Evolutionary conservation across 805 yeast species (phyloP).

Genomic region (Candida corydali): DNA sequence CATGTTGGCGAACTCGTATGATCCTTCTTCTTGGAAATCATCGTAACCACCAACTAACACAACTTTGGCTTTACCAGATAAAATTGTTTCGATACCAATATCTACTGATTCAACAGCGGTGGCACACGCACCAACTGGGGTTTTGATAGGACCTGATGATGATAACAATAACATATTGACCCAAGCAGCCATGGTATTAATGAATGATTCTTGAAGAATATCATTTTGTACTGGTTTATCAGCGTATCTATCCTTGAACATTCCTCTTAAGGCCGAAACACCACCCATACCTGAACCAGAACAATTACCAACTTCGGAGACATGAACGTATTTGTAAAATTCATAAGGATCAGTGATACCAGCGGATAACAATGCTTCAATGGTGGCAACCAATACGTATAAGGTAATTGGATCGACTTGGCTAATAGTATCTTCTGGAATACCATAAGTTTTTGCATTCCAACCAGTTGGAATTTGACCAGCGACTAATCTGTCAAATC

Average conservation of each 20-base stretch:
- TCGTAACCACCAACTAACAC: slow-evolving; percentile 99
- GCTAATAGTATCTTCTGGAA: slow-evolving; percentile 82
- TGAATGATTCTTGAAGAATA: slow-evolving; percentile 95
- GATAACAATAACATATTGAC: slow-evolving; percentile 96
- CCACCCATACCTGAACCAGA: slow-evolving; percentile 99
- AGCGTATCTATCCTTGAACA: slow-evolving; percentile 92
- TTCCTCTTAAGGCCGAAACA: slow-evolving; percentile 92
- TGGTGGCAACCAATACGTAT: slow-evolving; percentile 88
- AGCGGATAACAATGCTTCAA: slow-evolving; percentile 87
- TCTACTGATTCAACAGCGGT: slow-evolving; percentile 98
- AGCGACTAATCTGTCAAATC: slow-evolving; percentile 72
- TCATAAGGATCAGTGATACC: slow-evolving; percentile 99
- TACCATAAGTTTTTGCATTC: slow-evolving; percentile 94
- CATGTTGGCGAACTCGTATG: slow-evolving; percentile 97
- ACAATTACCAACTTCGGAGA: slow-evolving; percentile 98
- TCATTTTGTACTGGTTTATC: slow-evolving; percentile 97
- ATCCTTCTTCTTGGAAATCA: slow-evolving; percentile 99
- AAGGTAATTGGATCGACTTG: slow-evolving; percentile 97
- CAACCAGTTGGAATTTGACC: slow-evolving; percentile 99
- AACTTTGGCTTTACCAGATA: slow-evolving; percentile 91
- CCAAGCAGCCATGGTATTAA: slow-evolving; percentile 99
- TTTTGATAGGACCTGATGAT: slow-evolving; percentile 97
- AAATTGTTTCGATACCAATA: slow-evolving; percentile 89
- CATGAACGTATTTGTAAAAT: slow-evolving; percentile 96
- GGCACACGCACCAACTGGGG: slow-evolving; percentile 99